Base-by-base conservation (phyloP, 108 stramenopile genomes). In the Nitzschia inconspicua region DNA sequence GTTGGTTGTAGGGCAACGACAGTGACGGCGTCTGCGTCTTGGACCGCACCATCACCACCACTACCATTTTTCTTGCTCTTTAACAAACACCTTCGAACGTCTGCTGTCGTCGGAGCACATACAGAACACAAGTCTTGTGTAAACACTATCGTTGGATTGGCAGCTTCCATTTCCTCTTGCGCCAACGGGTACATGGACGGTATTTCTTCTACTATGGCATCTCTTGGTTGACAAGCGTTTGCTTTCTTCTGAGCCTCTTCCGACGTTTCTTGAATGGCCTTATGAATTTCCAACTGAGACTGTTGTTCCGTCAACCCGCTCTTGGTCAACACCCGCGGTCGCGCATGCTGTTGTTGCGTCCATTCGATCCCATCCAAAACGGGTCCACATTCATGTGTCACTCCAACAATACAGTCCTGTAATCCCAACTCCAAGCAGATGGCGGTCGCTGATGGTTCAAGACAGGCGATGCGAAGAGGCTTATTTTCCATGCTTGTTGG, bases 81-180 rank as follows among this genome's bases (percentile, higher is more conserved):
- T 41, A 52, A 40, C 29, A 41, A 66, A 13, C 36, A 74, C 26
- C 30, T 43, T 13, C 49, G 37, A 35, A 91, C 83, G 29, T 84
- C 72, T 9, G 65, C 51, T 31, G 68, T 66, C 5, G 88, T 60
- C 0, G 89, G 85, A 19, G 93, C 93, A 68, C 95, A 96, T 26
- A 96, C 93, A 40, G 77, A 72, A 71, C 95, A 96, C 4, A 96
- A 63, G 28, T 88, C 82, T 69, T 95, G 94, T n/a, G 93, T 96
- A 24, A 96, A 60, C 26, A 96, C 66, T 10, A 96, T 28, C 14
- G 53, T 78, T 1, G 94, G 94, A 27, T 69, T 46, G 9, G 91
- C 84, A 28, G 41, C 14, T 47, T 43, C 27, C 24, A 83, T 68
- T 18, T 52, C 40, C 10, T 65, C 78, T 40, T 57, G 65, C 29